These are phyloP conservation scores for Ensete glaucum DNA, from an alignment of 176 grass and related monocot species.

Conservation along the genomic window DNA sequence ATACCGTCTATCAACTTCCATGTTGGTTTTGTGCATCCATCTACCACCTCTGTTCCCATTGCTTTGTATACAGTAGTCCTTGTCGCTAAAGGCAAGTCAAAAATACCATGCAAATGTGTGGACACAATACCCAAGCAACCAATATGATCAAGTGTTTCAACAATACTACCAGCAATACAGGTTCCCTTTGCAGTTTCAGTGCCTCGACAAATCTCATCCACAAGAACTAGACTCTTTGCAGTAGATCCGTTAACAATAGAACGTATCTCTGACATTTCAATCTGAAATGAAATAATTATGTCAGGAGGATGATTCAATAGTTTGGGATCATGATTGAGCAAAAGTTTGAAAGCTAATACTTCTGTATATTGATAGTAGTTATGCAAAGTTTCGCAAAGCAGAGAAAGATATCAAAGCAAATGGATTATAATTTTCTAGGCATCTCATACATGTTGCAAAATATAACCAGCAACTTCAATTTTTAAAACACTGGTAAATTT, in stretches of 20 bases:
- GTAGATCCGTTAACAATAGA: conserved; percentile 60
- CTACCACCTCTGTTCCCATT: conserved; percentile 63
- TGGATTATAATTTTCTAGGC: too few species aligned
- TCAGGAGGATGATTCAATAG: conserved; percentile 3
- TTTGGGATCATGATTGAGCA: neutral
- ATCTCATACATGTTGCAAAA: too few species aligned
- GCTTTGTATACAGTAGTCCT: conserved; percentile 61
- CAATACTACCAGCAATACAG: conserved; percentile 90
- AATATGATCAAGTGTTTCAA: conserved; percentile 68
- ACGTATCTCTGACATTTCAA: conserved; percentile 97
- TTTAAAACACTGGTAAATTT: too few species aligned
- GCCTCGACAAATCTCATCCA: conserved; percentile 94
- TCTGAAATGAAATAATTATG: conserved; percentile 30
- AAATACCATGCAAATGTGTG: conserved; percentile 85
- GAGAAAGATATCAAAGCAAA: too few species aligned
- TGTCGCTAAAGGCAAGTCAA: conserved; percentile 61
- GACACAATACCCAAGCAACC: conserved; percentile 83
- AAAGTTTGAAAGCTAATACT: neutral
- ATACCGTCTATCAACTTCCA: conserved; percentile 72
- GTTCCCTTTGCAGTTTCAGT: conserved; percentile 95
- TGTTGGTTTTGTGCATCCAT: conserved; percentile 60
- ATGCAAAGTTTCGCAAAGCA: neutral
- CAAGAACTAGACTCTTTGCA: conserved; percentile 59
- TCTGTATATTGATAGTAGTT: neutral
- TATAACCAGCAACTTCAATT: too few species aligned